phyloP scores from a whole-genome alignment of 2,329 filamentous ascomycete genomes.

The Pseudogymnoascus sp. region DNA sequence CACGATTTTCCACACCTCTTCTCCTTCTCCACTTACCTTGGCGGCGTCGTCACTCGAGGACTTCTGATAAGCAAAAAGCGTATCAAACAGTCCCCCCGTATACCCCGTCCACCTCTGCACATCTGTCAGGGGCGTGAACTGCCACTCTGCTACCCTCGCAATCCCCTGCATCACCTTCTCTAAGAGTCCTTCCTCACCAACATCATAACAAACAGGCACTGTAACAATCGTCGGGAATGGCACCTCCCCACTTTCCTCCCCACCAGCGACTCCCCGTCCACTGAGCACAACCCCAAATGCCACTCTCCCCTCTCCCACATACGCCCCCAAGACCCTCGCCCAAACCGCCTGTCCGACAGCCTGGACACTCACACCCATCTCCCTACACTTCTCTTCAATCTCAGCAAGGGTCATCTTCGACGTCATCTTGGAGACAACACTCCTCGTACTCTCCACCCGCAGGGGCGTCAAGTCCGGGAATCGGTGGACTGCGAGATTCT shows the following conservation, averaged over 20 bases:
- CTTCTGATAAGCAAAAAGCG: slow-evolving; percentile 77
- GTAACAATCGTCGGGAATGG: slow-evolving; percentile 78
- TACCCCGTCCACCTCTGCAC: slow-evolving; percentile 67
- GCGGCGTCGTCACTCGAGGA: slow-evolving; percentile 18
- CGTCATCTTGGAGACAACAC: slow-evolving; percentile 30
- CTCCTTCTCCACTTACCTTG: slow-evolving; percentile 17
- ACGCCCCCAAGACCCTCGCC: slow-evolving; percentile 65
- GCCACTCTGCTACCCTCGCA: slow-evolving; percentile 55
- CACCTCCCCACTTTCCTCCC: slow-evolving; percentile 49
- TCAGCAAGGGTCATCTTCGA: slow-evolving; percentile 32
- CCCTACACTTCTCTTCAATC: slow-evolving; percentile 49
- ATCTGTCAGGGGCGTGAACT: slow-evolving; percentile 61
- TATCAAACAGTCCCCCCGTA: slow-evolving; percentile 68
- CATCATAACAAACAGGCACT: slow-evolving; percentile 59
- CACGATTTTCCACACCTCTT: slow-evolving; percentile 48
- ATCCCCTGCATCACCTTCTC: slow-evolving; percentile 58
- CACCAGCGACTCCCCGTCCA: slow-evolving; percentile 53
- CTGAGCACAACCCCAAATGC: slow-evolving; percentile 77
- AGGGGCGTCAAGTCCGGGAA: slow-evolving; percentile 72
- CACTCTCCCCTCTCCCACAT: slow-evolving; percentile 65
- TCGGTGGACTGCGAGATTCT: slow-evolving; percentile 49
- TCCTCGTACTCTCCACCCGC: slow-evolving; percentile 27
- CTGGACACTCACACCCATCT: slow-evolving; percentile 63
- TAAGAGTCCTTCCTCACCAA: slow-evolving; percentile 45
- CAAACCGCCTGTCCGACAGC: slow-evolving; percentile 70